Conservation (phyloP, 2,329 filamentous ascomycete species). For the Amesomyces nigricolor region DNA sequence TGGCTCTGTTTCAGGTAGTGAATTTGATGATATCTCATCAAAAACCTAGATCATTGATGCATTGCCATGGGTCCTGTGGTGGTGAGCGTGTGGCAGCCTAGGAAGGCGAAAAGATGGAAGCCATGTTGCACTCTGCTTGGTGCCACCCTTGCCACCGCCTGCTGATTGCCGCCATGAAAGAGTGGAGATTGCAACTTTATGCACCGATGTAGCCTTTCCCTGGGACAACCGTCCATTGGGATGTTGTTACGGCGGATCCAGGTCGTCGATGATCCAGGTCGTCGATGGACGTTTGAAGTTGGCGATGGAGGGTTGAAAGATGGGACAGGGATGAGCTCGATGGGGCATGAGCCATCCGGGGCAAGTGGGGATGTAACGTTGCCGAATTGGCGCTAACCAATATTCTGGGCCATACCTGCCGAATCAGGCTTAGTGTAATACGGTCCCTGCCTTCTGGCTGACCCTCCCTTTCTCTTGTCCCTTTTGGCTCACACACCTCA, state of each 20-base stretch:
- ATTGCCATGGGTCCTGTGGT: too few relatives aligned
- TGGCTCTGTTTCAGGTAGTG: background rate
- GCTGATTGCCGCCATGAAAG: too few relatives aligned
- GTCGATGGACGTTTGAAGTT: background rate
- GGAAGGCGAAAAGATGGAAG: too few relatives aligned
- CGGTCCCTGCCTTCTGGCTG: background rate
- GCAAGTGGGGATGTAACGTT: constrained; percentile 23
- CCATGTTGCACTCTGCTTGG: too few relatives aligned
- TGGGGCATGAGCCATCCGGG: background rate
- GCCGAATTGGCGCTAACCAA: constrained; percentile 17
- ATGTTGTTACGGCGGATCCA: background rate
- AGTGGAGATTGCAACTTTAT: too few relatives aligned
- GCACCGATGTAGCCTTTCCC: too few relatives aligned
- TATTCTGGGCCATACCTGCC: constrained; percentile 14
- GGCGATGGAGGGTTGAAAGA: background rate
- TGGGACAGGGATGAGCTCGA: too few relatives aligned
- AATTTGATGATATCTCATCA: too few relatives aligned
- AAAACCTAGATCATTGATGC: too few relatives aligned
- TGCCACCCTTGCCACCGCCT: too few relatives aligned
- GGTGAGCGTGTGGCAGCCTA: too few relatives aligned
- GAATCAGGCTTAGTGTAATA: constrained; percentile 1
- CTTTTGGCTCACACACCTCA: too few relatives aligned
- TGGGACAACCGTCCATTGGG: background rate
- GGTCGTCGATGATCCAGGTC: background rate
- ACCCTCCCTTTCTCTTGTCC: background rate